A percentile compares a stretch with the other conserved stretches of the same genome.
Evolutionary conservation across 1,284 basidiomycete genomes (phyloP).

Genomic region (Rhodotorula sp.): DNA sequence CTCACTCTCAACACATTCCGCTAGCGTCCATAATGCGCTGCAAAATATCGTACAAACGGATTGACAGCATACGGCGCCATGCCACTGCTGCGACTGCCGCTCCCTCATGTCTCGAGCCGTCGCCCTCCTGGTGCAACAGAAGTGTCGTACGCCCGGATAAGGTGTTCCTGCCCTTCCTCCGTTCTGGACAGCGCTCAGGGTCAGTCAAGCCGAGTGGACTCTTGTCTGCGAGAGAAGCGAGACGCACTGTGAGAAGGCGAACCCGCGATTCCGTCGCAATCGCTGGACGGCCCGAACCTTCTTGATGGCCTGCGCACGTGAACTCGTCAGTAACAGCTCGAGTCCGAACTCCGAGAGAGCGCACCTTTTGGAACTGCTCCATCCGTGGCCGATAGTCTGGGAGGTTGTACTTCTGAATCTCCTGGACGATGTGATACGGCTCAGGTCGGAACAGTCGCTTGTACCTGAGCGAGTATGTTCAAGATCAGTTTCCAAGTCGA

Average conservation of each 20-base stretch:
- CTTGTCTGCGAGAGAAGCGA: too few species aligned
- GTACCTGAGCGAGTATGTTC: too few species aligned
- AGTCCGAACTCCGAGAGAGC: neutral
- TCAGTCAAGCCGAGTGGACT: too few species aligned
- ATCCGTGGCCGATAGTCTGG: slow-evolving; percentile 90
- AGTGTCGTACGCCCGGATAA: slow-evolving; percentile 49
- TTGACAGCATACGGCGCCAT: neutral
- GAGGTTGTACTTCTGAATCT: slow-evolving; percentile 56
- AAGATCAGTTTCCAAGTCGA: too few species aligned
- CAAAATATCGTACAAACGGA: too few species aligned
- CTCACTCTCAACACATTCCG: too few species aligned
- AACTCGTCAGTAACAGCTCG: neutral
- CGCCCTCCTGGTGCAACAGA: slow-evolving; percentile 10
- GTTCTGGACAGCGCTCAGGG: slow-evolving; percentile 40
- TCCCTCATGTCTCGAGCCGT: slow-evolving; percentile 1
- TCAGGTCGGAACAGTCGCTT: slow-evolving; percentile 84
- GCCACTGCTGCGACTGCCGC: too few species aligned
- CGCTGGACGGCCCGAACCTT: slow-evolving; percentile 94
- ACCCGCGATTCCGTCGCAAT: slow-evolving; percentile 89
- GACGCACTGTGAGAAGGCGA: slow-evolving; percentile 83
- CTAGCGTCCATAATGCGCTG: too few species aligned
- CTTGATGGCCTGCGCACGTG: slow-evolving; percentile 73
- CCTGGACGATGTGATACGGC: slow-evolving; percentile 96
- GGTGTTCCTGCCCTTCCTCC: slow-evolving; percentile 48
- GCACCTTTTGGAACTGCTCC: slow-evolving; percentile 68